Percentiles rank a stretch among this genome's conserved stretches.
phyloP scores from a whole-genome alignment of 805 yeast species.

The Priceomyces haplophilus region DNA sequence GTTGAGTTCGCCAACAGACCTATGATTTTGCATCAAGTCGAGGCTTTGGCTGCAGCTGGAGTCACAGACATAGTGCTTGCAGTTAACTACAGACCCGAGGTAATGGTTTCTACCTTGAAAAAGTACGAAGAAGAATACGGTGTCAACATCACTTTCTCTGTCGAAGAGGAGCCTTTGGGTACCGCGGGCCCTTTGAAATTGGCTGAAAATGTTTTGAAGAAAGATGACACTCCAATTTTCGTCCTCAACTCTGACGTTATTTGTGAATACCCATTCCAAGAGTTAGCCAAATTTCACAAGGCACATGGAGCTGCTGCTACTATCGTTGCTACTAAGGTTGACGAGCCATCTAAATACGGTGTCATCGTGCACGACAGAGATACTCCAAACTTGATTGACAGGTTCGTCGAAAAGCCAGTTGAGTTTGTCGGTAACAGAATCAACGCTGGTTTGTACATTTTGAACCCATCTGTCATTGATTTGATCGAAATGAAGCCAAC shows the following conservation, averaged over 20 bases:
- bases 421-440: conserved; percentile 99
- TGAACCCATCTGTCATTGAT: conserved; percentile 96
- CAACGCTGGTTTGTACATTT: conserved; percentile 97
- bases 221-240: conserved; percentile 95
- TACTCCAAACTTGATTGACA: conserved; percentile 91
- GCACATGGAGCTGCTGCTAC: conserved; percentile 98
- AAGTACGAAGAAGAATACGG: conserved; percentile 94
- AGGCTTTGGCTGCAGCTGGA: conserved; percentile 96
- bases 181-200: conserved; percentile 99
- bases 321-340: conserved; percentile 98
- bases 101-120: conserved; percentile 92
- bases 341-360: conserved; percentile 99
- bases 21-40: conserved; percentile 97
- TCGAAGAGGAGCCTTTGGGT: conserved; percentile 98
- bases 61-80: conserved; percentile 98
- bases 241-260: conserved; percentile 98
- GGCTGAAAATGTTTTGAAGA: conserved; percentile 89
- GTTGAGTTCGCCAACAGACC: conserved; percentile 99
- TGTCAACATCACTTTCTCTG: conserved; percentile 92
- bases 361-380: conserved; percentile 97
- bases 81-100: conserved; percentile 99
- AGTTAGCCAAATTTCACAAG: conserved; percentile 87
- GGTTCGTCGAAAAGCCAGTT: conserved; percentile 99
- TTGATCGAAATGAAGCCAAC: conserved; percentile 97
- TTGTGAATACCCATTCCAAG: conserved; percentile 96